Evolutionary conservation across 108 stramenopile genomes (phyloP).

Genomic region (Fistulifera pelliculosa): DNA sequence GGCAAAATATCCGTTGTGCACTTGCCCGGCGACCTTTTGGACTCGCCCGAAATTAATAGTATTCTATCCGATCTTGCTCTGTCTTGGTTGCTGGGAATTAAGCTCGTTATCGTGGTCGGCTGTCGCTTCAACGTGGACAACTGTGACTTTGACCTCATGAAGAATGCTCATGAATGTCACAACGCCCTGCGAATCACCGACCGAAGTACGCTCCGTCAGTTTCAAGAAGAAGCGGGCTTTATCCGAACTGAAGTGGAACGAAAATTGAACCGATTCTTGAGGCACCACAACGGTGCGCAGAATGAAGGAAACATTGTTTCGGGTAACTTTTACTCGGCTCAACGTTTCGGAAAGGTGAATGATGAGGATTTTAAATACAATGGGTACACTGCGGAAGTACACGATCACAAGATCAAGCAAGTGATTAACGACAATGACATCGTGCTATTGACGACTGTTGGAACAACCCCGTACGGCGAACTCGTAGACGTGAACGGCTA

Average conservation of each 20-base stretch:
- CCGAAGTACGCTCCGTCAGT: slow-evolving; percentile 20
- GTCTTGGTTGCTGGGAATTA: slow-evolving; percentile 76
- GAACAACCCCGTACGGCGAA: slow-evolving; percentile 34
- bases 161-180: slow-evolving; percentile 27
- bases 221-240: slow-evolving; percentile 65
- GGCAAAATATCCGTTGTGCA: slow-evolving; percentile 67
- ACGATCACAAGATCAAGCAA: slow-evolving; percentile 27
- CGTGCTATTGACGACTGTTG: slow-evolving; percentile 48
- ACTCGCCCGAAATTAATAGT: slow-evolving; percentile 26
- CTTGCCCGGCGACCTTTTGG: slow-evolving; percentile 64
- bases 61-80: slow-evolving; percentile 75
- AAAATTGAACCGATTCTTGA: slow-evolving; percentile 29
- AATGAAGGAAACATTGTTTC: slow-evolving; percentile 47
- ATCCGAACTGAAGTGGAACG: slow-evolving; percentile 55
- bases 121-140: slow-evolving; percentile 23
- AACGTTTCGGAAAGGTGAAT: slow-evolving; percentile 36
- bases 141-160: slow-evolving; percentile 4
- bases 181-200: slow-evolving; percentile 29
- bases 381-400: slow-evolving; percentile 33
- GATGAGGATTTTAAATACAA: slow-evolving; percentile 38
- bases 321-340: slow-evolving; percentile 49
- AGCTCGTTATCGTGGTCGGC: slow-evolving; percentile 74
- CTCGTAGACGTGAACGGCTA: slow-evolving; percentile 43
- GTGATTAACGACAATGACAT: slow-evolving; percentile 36
- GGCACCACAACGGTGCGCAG: slow-evolving; percentile 21